Evolutionary conservation across 2,329 filamentous ascomycete genomes (phyloP).

Genomic region (Eutypa lata): DNA sequence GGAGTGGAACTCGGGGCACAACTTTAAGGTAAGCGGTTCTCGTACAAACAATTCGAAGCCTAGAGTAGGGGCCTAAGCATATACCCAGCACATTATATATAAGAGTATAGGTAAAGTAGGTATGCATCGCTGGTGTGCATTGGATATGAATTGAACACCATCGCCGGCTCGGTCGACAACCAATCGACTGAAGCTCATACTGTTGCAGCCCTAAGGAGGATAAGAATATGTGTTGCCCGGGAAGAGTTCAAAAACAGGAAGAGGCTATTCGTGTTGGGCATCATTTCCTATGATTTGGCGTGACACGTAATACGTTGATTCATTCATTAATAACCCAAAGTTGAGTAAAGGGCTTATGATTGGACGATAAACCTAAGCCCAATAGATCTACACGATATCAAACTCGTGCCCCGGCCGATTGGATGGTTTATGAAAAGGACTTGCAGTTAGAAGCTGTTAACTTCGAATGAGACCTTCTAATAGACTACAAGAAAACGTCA

Average conservation of each 20-base stretch:
- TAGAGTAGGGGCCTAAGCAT: background rate
- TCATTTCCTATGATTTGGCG: background rate
- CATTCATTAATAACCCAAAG: background rate
- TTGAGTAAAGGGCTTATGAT: background rate
- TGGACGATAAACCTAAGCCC: background rate
- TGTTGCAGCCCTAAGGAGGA: background rate
- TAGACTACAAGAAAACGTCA: background rate
- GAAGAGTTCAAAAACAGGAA: background rate
- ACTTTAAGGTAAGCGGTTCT: background rate
- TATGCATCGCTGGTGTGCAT: background rate
- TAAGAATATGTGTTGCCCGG: background rate
- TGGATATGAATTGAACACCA: background rate
- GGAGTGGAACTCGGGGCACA: background rate
- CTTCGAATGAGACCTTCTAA: background rate
- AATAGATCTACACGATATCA: background rate
- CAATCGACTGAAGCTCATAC: background rate
- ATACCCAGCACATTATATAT: too few species aligned
- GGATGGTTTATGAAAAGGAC: background rate
- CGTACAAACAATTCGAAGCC: background rate
- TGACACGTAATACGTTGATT: background rate
- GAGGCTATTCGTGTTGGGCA: background rate
- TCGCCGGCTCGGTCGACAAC: background rate
- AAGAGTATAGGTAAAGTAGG: background rate
- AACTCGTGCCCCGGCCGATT: background rate
- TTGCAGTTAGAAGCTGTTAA: background rate